These are phyloP conservation scores for Phytophthora sojae DNA, from an alignment of 352 stramenopile species.

Conservation along the genomic window DNA sequence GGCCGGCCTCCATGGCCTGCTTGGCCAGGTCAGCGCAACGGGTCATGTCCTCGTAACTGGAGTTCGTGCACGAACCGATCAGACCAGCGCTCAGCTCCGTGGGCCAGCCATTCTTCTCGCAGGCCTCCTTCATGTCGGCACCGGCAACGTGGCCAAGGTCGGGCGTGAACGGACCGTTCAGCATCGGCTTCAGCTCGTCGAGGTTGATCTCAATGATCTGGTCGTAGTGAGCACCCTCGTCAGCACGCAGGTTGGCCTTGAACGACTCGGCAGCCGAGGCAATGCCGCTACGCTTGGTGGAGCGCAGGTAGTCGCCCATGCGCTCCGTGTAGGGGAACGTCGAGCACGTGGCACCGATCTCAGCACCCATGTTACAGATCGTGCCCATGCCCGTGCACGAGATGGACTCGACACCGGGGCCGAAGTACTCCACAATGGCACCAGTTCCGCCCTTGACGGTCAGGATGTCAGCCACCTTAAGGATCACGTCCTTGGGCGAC, in stretches of 20 bases:
- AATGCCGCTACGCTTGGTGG: conserved; percentile 90
- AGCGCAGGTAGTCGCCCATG: conserved; percentile 93
- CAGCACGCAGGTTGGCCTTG: conserved; percentile 85
- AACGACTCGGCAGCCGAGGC: conserved; percentile 91
- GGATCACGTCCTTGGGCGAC: conserved; percentile 94
- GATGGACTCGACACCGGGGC: conserved; percentile 92
- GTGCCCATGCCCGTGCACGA: conserved; percentile 95
- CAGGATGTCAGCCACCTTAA: conserved; percentile 95
- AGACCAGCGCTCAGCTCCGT: conserved; percentile 91
- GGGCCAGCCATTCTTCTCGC: conserved; percentile 92
- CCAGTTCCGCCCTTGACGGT: conserved; percentile 94
- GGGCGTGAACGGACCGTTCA: conserved; percentile 94
- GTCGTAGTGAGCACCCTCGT: conserved; percentile 93
- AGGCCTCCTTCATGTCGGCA: conserved; percentile 68
- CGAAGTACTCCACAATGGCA: conserved; percentile 95
- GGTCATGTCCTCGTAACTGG: conserved; percentile 94
- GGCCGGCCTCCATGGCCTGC: conserved; percentile 80
- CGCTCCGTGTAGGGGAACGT: conserved; percentile 94
- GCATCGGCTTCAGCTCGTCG: conserved; percentile 87
- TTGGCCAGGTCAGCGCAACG: conserved; percentile 91
- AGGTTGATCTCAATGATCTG: conserved; percentile 95
- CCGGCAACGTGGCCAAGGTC: conserved; percentile 90
- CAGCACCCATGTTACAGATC: conserved; percentile 96
- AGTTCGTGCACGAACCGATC: conserved; percentile 96
- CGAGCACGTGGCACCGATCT: conserved; percentile 94